These are phyloP conservation scores for Toxoplasma gondii DNA, from an alignment of 169 alveolate species.

Conservation along the genomic window DNA sequence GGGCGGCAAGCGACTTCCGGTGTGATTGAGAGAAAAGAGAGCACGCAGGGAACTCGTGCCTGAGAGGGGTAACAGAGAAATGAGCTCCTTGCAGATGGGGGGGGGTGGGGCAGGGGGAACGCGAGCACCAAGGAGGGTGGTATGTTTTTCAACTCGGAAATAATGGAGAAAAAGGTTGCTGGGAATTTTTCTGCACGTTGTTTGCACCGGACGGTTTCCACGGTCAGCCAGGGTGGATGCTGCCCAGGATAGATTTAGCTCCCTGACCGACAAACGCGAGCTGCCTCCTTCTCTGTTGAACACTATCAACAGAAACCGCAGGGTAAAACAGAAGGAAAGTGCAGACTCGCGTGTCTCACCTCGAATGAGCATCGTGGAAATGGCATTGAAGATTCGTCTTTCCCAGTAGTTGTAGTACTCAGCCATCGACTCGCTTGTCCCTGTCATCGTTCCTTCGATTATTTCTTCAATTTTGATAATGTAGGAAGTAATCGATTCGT, in stretches of 20 bases:
- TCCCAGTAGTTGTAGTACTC: conserved; percentile 93
- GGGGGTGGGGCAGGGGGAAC: background rate
- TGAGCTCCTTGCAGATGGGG: background rate
- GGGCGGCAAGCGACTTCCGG: conserved; percentile 70
- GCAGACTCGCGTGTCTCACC: conserved; percentile 66
- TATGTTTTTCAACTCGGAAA: no score
- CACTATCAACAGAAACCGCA: no score
- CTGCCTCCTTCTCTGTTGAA: no score
- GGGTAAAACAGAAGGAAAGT: no score
- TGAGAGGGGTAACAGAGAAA: background rate
- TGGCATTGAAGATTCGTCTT: conserved; percentile 91
- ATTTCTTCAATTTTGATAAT: conserved; percentile 91
- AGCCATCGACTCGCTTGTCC: conserved; percentile 85
- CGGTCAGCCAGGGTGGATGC: no score
- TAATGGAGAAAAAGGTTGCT: no score
- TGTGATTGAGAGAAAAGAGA: conserved; percentile 64
- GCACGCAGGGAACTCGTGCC: conserved; percentile 74
- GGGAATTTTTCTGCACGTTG: no score
- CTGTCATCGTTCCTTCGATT: conserved; percentile 86
- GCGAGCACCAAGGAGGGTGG: background rate
- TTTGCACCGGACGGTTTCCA: no score
- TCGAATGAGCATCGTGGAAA: conserved; percentile 90
- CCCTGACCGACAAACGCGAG: no score
- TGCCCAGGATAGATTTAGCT: no score
- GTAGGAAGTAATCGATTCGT: conserved; percentile 87